phyloP scores from a whole-genome alignment of 1,139 yeast genomes.

The Blastobotrys arbuscula region DNA sequence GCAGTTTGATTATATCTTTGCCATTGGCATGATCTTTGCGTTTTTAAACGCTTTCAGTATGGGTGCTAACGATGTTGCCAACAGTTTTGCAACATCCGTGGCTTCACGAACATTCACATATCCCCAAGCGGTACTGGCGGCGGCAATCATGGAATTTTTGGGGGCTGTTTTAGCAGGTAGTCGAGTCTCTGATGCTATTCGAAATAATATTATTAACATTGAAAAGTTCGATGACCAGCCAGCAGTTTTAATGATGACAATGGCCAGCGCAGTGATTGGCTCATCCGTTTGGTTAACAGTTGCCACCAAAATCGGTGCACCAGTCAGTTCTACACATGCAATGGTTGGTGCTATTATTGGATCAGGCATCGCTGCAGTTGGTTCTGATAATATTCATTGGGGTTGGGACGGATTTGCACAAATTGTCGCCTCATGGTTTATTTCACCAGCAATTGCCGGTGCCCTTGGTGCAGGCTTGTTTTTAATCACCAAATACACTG shows the following conservation, averaged over 20 bases:
- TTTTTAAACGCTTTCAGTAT: constrained; percentile 77
- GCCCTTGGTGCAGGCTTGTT: constrained; percentile 54
- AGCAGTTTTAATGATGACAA: constrained; percentile 65
- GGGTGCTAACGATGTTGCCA: constrained; percentile 81
- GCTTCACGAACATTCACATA: constrained; percentile 64
- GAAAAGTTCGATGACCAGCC: constrained; percentile 48
- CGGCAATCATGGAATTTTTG: constrained; percentile 61
- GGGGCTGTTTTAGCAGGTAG: constrained; percentile 74
- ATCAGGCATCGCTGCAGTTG: constrained; percentile 66
- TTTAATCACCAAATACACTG: constrained; percentile 52
- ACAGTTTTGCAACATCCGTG: constrained; percentile 65
- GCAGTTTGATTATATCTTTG: constrained; percentile 61
- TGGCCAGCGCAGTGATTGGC: constrained; percentile 72
- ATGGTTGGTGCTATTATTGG: constrained; percentile 77
- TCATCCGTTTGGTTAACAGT: constrained; percentile 67
- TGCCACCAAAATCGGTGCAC: constrained; percentile 65
- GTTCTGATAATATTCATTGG: constrained; percentile 56
- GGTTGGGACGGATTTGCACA: constrained; percentile 63
- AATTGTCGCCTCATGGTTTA: constrained; percentile 75
- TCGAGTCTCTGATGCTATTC: constrained; percentile 64
- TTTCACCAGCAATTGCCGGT: constrained; percentile 74
- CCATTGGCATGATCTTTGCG: constrained; percentile 53
- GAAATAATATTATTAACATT: constrained; percentile 55
- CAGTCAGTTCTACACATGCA: constrained; percentile 76
- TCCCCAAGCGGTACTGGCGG: constrained; percentile 71